Evolutionary conservation across 768 basidiomycete genomes (phyloP).

Genomic region (Fistulinella prunicolor): DNA sequence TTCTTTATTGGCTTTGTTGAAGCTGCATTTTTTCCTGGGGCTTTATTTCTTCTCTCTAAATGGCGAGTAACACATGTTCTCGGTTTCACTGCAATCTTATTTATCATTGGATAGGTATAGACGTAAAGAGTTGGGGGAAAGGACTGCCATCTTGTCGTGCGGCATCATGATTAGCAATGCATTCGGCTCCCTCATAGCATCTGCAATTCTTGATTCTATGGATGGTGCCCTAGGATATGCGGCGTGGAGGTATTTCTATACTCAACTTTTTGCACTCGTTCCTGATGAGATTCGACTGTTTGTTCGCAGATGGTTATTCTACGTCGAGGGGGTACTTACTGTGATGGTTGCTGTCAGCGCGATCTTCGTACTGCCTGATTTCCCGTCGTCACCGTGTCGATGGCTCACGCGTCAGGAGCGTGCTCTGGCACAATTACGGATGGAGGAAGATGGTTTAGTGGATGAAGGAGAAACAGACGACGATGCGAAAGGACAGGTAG

Average conservation of each 20-base stretch:
- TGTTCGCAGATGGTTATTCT: conserved; percentile 66
- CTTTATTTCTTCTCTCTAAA: conserved; percentile 38
- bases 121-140: conserved; percentile 62
- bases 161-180: conserved; percentile 79
- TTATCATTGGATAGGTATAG: conserved; percentile 58
- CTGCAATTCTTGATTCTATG: conserved; percentile 71
- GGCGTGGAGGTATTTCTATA: conserved; percentile 60
- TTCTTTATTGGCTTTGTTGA: conserved; percentile 79
- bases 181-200: conserved; percentile 76
- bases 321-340: conserved; percentile 60
- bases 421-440: conserved; percentile 53
- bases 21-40: conserved; percentile 70
- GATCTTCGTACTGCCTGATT: conserved; percentile 70
- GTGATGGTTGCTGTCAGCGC: conserved; percentile 48
- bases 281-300: neutral
- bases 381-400: conserved; percentile 54
- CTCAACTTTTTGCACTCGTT: neutral
- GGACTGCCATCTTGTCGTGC: conserved; percentile 66
- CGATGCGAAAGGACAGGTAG: conserved; percentile 24
- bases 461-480: conserved; percentile 51
- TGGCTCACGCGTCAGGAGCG: conserved; percentile 62
- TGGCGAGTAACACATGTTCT: conserved; percentile 30
- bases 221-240: conserved; percentile 63
- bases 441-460: conserved; percentile 63
- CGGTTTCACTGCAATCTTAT: conserved; percentile 36